A percentile compares a stretch with the other conserved stretches of the same genome.
These are phyloP conservation scores for Aspergillus calidoustus DNA, from an alignment of 2,329 filamentous ascomycete genomes.

Conservation along the genomic window DNA sequence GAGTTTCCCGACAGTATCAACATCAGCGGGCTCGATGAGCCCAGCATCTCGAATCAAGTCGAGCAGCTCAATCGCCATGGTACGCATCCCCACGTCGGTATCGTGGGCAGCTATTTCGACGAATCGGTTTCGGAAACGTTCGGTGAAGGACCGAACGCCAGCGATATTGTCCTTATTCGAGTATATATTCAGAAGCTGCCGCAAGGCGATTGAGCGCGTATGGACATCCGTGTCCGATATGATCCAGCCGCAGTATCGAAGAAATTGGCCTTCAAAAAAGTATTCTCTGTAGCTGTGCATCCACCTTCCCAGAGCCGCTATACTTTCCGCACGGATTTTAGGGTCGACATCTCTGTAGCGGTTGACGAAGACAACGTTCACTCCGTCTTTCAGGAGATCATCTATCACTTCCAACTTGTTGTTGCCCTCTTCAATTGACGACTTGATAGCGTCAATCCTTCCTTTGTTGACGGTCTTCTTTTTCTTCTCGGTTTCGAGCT, in stretches of 20 bases:
- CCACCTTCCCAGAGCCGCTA: conserved; percentile 85
- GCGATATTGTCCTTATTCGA: conserved; percentile 77
- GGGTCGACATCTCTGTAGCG: conserved; percentile 93
- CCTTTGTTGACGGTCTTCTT: conserved; percentile 75
- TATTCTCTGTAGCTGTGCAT: conserved; percentile 81
- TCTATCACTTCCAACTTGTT: conserved; percentile 72
- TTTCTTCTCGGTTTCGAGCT: conserved; percentile 77
- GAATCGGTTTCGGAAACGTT: conserved; percentile 82
- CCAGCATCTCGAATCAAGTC: conserved; percentile 82
- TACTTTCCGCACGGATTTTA: conserved; percentile 85
- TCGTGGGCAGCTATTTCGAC: conserved; percentile 93
- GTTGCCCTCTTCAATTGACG: conserved; percentile 71
- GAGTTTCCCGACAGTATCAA: conserved; percentile 83
- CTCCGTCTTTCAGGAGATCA: conserved; percentile 78
- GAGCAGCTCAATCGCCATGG: conserved; percentile 78
- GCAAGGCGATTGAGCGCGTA: conserved; percentile 83
- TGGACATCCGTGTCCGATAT: conserved; percentile 77
- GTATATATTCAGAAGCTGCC: conserved; percentile 79
- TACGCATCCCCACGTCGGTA: conserved; percentile 78
- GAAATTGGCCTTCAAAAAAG: conserved; percentile 87
- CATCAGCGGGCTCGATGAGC: conserved; percentile 86
- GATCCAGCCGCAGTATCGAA: conserved; percentile 95
- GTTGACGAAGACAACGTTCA: conserved; percentile 92
- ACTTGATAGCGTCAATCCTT: conserved; percentile 73
- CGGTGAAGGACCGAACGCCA: conserved; percentile 85